Base-by-base conservation (phyloP, 2,329 filamentous ascomycete species). In the Xylaria sp. region DNA sequence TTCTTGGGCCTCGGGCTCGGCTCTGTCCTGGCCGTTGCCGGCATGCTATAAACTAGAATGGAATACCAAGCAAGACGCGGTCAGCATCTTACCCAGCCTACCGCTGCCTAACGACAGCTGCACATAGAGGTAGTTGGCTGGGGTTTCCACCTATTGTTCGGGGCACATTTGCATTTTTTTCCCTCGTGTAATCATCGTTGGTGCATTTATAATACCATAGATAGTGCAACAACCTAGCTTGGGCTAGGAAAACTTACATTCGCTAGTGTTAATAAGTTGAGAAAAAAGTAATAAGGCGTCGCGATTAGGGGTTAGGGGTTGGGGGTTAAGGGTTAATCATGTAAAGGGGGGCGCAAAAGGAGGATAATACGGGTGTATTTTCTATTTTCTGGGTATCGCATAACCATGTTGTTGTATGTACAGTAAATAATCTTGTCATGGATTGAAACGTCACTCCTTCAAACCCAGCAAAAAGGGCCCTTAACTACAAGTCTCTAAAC, bases 1-100 rank as follows among this genome's bases (percentile, higher is more conserved):
- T 69, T 74, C 63, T 65, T 77, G 66, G 76, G 73, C 7, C 13
- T 77, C 45, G 75, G 71, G 27, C 69, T 77, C 1, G 74, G 72
- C 15, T 63, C 69, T 17, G 71, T 77, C 1, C 42, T 77, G 27
- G 65, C 71, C 22, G 64, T 77, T 54, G 74, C 74, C n/a, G 71
- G 74, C 0, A 72, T 76, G 72, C 53, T 77, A 53, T 77, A 66
- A 67, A 58, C 27, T 27, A 5, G 25, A 31, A 20, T 27, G 7
- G 25, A 31, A 20, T 36, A 7, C 27, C 11, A 56, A 29, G 49
- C n/a, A 42, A 36, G 33, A 22, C 27, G 39, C n/a, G 7, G 2
- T 22, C n/a, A n/a, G 9, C 10, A 2, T 36, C 15, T 2, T n/a
- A n/a, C 31, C 22, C 3, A 13, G 6, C 2, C 6, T 29, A 20